These are phyloP conservation scores for Rhizophora apiculata DNA, from an alignment of 345 rosid species.

Conservation along the genomic window DNA sequence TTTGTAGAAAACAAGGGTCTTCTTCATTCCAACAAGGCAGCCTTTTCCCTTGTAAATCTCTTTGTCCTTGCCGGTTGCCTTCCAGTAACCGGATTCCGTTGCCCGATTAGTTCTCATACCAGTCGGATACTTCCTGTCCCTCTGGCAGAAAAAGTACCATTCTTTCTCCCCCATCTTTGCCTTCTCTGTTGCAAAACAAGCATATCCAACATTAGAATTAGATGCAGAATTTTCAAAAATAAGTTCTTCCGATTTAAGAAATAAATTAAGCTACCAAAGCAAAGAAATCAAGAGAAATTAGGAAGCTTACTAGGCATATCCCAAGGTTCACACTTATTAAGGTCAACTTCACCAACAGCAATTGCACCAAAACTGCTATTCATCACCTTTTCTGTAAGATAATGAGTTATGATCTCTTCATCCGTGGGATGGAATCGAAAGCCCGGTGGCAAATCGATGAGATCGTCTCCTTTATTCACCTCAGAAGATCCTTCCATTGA, in stretches of 20 bases:
- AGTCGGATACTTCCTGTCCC: constrained; percentile 91
- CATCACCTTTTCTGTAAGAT: constrained; percentile 58
- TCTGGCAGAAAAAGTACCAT: constrained; percentile 90
- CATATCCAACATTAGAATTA: constrained; percentile 9
- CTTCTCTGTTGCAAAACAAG: constrained; percentile 40
- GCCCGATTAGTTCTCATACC: constrained; percentile 98
- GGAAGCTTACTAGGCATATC: constrained; percentile 67
- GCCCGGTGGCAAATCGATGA: constrained; percentile 75
- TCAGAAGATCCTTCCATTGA: constrained; percentile 58
- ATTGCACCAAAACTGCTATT: constrained; percentile 46
- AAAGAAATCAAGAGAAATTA: neutral
- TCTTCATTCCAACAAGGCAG: constrained; percentile 93
- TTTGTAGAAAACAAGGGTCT: constrained; percentile 90
- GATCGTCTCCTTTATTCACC: constrained; percentile 56
- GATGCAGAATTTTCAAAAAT: neutral
- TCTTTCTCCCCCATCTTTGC: constrained; percentile 99
- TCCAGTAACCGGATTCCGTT: constrained; percentile 89
- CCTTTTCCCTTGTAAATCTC: constrained; percentile 68
- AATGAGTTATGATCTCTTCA: constrained; percentile 76
- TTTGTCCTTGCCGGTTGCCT: constrained; percentile 94
- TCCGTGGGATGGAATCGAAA: constrained; percentile 93
- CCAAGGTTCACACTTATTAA: constrained; percentile 96
- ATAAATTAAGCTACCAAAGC: neutral
- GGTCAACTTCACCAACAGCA: constrained; percentile 75
- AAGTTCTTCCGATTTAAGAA: neutral